Base-by-base conservation (phyloP, 139 green algal species). In the Nannochloris sp. region DNA sequence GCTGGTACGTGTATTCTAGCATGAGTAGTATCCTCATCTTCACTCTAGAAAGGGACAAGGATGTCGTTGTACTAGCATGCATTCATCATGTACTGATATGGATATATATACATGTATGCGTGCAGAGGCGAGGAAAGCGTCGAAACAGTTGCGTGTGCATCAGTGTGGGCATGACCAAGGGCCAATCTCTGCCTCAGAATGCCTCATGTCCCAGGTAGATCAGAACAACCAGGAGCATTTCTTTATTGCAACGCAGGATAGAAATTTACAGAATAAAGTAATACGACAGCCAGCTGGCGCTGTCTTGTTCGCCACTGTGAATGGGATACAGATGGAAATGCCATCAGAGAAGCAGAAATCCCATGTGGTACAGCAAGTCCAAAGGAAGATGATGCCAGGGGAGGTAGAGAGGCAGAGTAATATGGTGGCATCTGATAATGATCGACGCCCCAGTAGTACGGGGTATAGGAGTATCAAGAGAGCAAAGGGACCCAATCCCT, bases 131-230 rank as follows among this genome's bases (percentile, higher is more conserved):
- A 20, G 46, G 16, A 53, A 53, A 53, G 17, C n/a, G 46, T 23
- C 69, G 49, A 48, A 62, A 56, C 13, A 40, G 28, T 55, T 71
- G 33, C 46, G 71, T 50, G 70, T 88, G 63, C 80, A 88, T 75
- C 78, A 85, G 44, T 91, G 84, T 61, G 68, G 65, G 1, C 84
- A 91, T 50, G 65, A 55, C 2, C 55, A 68, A 13, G n/a, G 63
- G 2, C 29, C 51, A 4, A 31, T 74, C 33, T 57, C 72, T 0
- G 76, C 83, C 0, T 76, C 77, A 2, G 65, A 87, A 1, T 89
- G 83, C 69, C 71, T 89, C 11, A 44, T 56, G 23, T 36, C 68
- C 3, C 57, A 66, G 17, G 69, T 87, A 8, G 64, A 50, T 3
- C 20, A 65, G 11, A 23, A 53, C n/a, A 84, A 84, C 58, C 33